These are phyloP conservation scores for Jimgerdemannia lactiflua DNA, from an alignment of 192 early-diverging fungal genomes.

Conservation along the genomic window DNA sequence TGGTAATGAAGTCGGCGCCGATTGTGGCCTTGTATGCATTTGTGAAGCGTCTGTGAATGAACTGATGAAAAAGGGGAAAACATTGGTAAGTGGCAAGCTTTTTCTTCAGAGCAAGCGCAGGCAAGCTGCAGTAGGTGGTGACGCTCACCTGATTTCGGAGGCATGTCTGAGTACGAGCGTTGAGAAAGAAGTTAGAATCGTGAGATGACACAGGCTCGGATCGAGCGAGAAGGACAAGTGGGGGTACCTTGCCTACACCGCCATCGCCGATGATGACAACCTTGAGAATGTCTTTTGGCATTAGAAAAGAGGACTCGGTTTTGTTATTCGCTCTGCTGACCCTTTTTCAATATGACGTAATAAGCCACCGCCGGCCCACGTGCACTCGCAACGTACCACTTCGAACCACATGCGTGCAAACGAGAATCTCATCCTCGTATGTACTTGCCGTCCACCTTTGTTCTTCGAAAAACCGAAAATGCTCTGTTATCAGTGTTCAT, in stretches of 20 bases:
- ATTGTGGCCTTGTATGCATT: constrained; percentile 98
- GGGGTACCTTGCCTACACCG: constrained; percentile 51
- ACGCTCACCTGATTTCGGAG: constrained; percentile 30
- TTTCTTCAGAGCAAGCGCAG: neutral
- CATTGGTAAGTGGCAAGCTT: neutral
- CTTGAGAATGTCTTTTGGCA: constrained; percentile 51
- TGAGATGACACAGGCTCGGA: neutral
- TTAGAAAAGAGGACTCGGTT: constrained; percentile 3
- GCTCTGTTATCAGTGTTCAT: no score
- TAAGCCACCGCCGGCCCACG: no score
- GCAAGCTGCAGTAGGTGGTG: neutral
- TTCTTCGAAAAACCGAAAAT: neutral
- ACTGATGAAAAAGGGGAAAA: constrained; percentile 40
- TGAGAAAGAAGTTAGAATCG: no score
- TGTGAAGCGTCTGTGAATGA: constrained; percentile 89
- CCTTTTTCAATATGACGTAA: no score
- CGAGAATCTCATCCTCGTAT: neutral
- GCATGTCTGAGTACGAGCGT: constrained; percentile 17
- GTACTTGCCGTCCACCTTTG: neutral
- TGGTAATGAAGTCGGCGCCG: constrained; percentile 97
- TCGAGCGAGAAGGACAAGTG: neutral
- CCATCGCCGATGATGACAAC: constrained; percentile 54
- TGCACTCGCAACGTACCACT: neutral
- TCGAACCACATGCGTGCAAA: neutral
- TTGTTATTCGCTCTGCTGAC: no score